Evolutionary conservation across 306 rosid genomes (phyloP).

Genomic region (Ziziphus jujuba): DNA sequence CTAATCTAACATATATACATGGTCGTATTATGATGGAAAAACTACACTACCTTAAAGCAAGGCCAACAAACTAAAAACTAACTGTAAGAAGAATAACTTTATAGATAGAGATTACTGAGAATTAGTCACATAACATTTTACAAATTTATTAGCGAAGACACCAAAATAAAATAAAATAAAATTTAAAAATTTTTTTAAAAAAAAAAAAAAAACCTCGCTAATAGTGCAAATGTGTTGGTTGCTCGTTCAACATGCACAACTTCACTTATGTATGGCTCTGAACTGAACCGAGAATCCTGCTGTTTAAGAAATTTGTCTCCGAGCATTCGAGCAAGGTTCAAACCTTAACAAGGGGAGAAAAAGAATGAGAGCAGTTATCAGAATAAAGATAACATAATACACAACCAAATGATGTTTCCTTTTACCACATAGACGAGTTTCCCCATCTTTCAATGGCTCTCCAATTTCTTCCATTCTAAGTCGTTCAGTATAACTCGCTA

Average conservation of each 20-base stretch:
- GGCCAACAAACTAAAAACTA: not conserved
- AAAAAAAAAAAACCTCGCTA: conserved; percentile 74
- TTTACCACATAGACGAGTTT: conserved; percentile 84
- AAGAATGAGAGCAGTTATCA: conserved; percentile 32
- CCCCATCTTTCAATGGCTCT: conserved; percentile 84
- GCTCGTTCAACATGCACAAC: conserved; percentile 59
- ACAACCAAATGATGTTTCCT: conserved; percentile 9
- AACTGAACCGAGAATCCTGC: conserved; percentile 93
- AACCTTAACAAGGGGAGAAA: conserved; percentile 55
- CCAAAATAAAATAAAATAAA: too few relatives aligned
- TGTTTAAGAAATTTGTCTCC: conserved; percentile 97
- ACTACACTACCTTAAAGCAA: not conserved
- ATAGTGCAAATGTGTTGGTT: conserved; percentile 63
- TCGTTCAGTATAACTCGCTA: conserved; percentile 70
- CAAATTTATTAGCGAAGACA: not conserved
- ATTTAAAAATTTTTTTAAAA: too few relatives aligned
- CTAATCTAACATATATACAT: not conserved
- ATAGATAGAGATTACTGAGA: not conserved
- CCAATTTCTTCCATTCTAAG: conserved; percentile 73
- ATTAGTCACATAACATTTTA: not conserved
- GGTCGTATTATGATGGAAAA: too few relatives aligned
- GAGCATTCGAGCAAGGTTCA: conserved; percentile 95
- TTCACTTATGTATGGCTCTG: conserved; percentile 81
- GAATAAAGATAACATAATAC: conserved; percentile 6
- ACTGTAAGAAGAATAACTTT: not conserved